phyloP scores from a whole-genome alignment of 257 asterid genomes.

The Salvia rosmarinus region DNA sequence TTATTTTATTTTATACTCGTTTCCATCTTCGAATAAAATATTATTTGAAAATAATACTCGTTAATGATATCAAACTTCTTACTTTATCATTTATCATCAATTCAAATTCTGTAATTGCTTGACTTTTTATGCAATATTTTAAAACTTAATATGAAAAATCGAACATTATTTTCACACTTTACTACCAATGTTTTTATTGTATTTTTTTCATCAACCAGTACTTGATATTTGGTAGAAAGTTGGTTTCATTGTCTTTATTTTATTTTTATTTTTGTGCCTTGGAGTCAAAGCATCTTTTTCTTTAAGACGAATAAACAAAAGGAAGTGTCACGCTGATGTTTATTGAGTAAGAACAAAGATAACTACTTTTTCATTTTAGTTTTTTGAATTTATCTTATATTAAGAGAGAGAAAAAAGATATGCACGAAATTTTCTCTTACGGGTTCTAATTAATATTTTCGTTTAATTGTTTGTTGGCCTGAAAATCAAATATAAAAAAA shows the following conservation, averaged over 20 bases:
- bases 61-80: too few relatives aligned
- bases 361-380: background rate
- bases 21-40: too few relatives aligned
- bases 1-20: too few relatives aligned
- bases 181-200: background rate
- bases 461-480: background rate
- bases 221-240: slow-evolving; percentile 25
- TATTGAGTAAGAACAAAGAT: slow-evolving; percentile 10
- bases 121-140: background rate
- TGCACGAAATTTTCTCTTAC: background rate
- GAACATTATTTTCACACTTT: background rate
- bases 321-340: too few relatives aligned
- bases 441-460: background rate
- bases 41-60: too few relatives aligned
- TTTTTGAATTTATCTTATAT: background rate
- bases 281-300: slow-evolving; percentile 24
- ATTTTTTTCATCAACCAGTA: background rate
- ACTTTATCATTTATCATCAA: too few relatives aligned
- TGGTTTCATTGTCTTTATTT: slow-evolving; percentile 25
- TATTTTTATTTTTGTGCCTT: slow-evolving; percentile 19
- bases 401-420: background rate
- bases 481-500: too few relatives aligned
- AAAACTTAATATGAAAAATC: background rate
- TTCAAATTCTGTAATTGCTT: background rate
- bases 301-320: too few relatives aligned